A percentile compares a stretch with the other conserved stretches of the same genome.
Evolutionary conservation across 352 stramenopile genomes (phyloP).

Genomic region (Phytophthora pini): DNA sequence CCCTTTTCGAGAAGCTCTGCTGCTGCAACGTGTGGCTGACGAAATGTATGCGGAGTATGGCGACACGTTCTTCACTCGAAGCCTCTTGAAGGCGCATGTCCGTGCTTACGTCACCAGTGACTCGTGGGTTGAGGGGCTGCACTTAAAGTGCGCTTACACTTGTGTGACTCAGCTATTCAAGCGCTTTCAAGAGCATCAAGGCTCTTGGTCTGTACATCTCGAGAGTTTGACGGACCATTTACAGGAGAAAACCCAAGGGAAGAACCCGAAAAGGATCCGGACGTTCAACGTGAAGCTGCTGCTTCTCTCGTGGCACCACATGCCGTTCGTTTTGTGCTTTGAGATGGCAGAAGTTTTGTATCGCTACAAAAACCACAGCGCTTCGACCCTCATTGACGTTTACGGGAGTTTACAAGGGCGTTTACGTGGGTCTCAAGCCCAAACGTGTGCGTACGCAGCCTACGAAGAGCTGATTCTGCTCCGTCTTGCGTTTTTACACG

Average conservation of each 20-base stretch:
- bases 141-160: conserved; percentile 43
- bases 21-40: conserved; percentile 61
- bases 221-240: conserved; percentile 16
- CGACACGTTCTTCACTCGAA: conserved; percentile 64
- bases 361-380: conserved; percentile 30
- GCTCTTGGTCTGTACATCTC: conserved; percentile 15
- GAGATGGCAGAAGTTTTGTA: conserved; percentile 72
- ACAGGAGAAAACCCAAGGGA: conserved; percentile 1
- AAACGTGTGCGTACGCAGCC: conserved; percentile 34
- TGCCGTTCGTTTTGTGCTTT: conserved; percentile 69
- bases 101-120: conserved; percentile 42
- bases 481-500: conserved; percentile 63
- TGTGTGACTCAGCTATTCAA: conserved; percentile 44
- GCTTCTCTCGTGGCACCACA: conserved; percentile 59
- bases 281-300: conserved; percentile 38
- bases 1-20: conserved; percentile 59
- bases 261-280: conserved; percentile 1
- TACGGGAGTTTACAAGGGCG: conserved; percentile 67
- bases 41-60: conserved; percentile 48
- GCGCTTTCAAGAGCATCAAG: conserved; percentile 37
- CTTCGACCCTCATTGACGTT: conserved; percentile 43
- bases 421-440: conserved; percentile 42
- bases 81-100: conserved; percentile 57
- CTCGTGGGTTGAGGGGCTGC: conserved; percentile 38
- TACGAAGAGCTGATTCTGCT: conserved; percentile 67